These are phyloP conservation scores for Debaryomyces singareniensis DNA, from an alignment of 1,139 yeast species.

Conservation along the genomic window DNA sequence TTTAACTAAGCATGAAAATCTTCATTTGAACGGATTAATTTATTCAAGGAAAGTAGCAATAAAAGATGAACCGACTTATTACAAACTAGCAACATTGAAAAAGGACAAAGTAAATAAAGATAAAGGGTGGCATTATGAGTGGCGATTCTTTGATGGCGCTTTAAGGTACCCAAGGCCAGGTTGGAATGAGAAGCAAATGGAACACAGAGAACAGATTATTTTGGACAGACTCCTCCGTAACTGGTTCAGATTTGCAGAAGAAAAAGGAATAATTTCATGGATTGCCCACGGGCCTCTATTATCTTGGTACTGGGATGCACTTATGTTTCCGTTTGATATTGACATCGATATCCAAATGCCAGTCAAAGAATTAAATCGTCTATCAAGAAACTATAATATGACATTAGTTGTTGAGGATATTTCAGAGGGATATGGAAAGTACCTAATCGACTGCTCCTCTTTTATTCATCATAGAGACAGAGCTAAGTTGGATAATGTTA, in stretches of 20 bases:
- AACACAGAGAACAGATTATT: slow-evolving; percentile 18
- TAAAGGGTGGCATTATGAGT: slow-evolving; percentile 38
- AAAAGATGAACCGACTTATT: slow-evolving; percentile 23
- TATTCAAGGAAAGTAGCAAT: slow-evolving; percentile 11
- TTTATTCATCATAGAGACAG: slow-evolving; percentile 18
- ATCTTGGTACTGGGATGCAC: slow-evolving; percentile 42
- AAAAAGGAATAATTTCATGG: slow-evolving; percentile 26
- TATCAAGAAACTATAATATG: slow-evolving; percentile 32
- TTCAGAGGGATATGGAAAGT: slow-evolving; percentile 19
- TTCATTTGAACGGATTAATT: slow-evolving; percentile 20
- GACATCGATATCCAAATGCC: slow-evolving; percentile 44
- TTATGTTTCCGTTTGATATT: slow-evolving; percentile 49
- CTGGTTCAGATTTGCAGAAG: slow-evolving; percentile 20
- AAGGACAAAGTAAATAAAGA: slow-evolving; percentile 21
- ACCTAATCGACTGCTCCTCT: slow-evolving; percentile 19
- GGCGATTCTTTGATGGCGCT: slow-evolving; percentile 41
- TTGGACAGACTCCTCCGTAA: slow-evolving; percentile 19
- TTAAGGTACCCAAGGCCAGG: slow-evolving; percentile 19
- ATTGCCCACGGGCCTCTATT: slow-evolving; percentile 23
- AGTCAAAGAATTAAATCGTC: slow-evolving; percentile 30
- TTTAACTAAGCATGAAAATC: slow-evolving; percentile 11
- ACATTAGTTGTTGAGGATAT: slow-evolving; percentile 36
- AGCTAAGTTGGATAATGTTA: slow-evolving; percentile 14
- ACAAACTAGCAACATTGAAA: slow-evolving; percentile 25
- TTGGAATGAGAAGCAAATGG: slow-evolving; percentile 21